Conservation (phyloP, 2,329 filamentous ascomycete genomes). For the Cladophialophora exuberans region DNA sequence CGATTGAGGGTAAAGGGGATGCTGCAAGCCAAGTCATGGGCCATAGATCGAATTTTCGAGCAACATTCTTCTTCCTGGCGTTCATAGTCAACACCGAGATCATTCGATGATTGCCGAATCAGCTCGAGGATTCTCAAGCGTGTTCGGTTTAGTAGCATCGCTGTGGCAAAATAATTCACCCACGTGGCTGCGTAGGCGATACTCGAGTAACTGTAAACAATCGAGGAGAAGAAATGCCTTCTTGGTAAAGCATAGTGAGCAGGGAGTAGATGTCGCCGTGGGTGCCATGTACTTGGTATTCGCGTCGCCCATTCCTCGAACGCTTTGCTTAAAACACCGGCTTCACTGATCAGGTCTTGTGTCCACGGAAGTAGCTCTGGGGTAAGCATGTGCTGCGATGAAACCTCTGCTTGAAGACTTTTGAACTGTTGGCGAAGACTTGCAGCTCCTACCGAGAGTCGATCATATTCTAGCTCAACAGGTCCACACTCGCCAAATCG, state of each 20-base stretch:
- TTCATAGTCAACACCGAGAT: slow-evolving; percentile 11
- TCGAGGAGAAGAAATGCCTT: slow-evolving; percentile 32
- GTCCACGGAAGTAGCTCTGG: neutral
- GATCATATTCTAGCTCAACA: slow-evolving; percentile 38
- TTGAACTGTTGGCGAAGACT: slow-evolving; percentile 26
- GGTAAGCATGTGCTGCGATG: neutral
- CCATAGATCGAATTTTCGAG: slow-evolving; percentile 2
- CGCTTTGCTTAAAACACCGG: slow-evolving; percentile 18
- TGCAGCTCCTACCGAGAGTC: slow-evolving; percentile 32
- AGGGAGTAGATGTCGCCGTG: slow-evolving; percentile 20
- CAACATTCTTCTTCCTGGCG: neutral
- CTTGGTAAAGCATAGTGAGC: slow-evolving; percentile 13
- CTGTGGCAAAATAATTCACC: slow-evolving; percentile 34
- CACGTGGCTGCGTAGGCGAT: slow-evolving; percentile 33
- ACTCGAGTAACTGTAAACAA: slow-evolving; percentile 33
- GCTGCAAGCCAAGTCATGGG: slow-evolving; percentile 12
- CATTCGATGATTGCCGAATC: slow-evolving; percentile 27
- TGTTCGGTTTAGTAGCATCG: slow-evolving; percentile 34
- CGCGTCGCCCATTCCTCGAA: slow-evolving; percentile 19
- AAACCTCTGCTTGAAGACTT: slow-evolving; percentile 3
- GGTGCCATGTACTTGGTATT: slow-evolving; percentile 16
- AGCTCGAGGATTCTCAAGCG: slow-evolving; percentile 31
- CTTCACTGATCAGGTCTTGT: slow-evolving; percentile 16
- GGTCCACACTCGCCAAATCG: slow-evolving; percentile 37
- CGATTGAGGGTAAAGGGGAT: slow-evolving; percentile 17